Conservation (phyloP, 441 rosid genomes). For the Bocquillonia castaneifolia region DNA sequence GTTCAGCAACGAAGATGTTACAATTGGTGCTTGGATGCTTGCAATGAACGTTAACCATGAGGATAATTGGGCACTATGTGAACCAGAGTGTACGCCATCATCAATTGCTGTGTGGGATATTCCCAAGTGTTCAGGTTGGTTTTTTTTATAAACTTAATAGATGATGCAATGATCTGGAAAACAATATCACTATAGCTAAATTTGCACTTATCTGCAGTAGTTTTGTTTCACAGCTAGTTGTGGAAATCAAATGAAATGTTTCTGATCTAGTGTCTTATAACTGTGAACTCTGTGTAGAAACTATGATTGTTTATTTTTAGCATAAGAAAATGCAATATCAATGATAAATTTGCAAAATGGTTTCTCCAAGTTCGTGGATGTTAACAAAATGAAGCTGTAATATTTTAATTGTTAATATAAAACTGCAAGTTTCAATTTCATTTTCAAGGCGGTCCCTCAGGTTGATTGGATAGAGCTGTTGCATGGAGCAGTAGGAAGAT, state of each 20-base stretch:
- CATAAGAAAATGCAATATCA: not conserved
- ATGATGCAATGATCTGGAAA: constrained; percentile 8
- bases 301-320: not conserved
- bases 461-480: not conserved
- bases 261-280: not conserved
- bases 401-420: not conserved
- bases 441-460: not conserved
- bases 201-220: not conserved
- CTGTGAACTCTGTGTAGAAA: not conserved
- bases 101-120: constrained; percentile 90
- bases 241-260: not conserved
- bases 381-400: not conserved
- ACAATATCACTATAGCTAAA: not conserved
- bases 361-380: not conserved
- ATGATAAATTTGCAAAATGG: not conserved
- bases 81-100: constrained; percentile 54
- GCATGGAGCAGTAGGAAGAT: not conserved
- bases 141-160: not conserved
- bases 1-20: constrained; percentile 97
- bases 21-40: constrained; percentile 95
- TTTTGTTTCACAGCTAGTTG: not conserved
- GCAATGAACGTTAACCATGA: constrained; percentile 96
- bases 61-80: constrained; percentile 59
- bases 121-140: constrained; percentile 92
- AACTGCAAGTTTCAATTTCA: not conserved